Base-by-base conservation (phyloP, 106 monocot species). In the Dendrobium chrysotoxum region DNA sequence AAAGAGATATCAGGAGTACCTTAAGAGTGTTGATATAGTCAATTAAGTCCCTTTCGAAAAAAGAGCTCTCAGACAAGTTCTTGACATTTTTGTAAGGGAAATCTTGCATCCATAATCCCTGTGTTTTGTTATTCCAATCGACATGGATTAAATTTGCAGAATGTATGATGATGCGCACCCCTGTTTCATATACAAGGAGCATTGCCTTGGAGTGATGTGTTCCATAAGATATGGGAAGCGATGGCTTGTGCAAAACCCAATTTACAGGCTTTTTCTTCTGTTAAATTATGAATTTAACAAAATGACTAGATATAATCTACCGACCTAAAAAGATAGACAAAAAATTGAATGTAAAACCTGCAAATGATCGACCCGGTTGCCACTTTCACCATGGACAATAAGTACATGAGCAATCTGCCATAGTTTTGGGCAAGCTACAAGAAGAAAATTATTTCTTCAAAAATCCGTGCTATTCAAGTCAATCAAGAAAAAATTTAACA, bases 91-190 rank as follows among this genome's bases (percentile, higher is more conserved):
- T 99, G 87, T 86, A 91, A 78, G 98, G 98, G 55, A 99, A 99
- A 86, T 99, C 98, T 91, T 99, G 98, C 95, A 95, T 93, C 98
- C 98, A 99, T 54, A 99, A 84, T 67, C 95, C 98, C 81, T 99
- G 98, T 30, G 84, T 95, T 88, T 99, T 99, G 84, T 99, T 93
- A 86, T 95, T 99, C 98, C 98, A 99, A 54, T 99, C 98, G 77
- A 95, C 92, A 84, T 95, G 73, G 64, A 99, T 99, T 73, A 95
- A 82, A 85, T 99, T 99, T 80, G 98, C 95, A 40, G 98, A 95
- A 80, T 99, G 98, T 53, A 99, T 85, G 77, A 95, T 85, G 82
- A 99, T 80, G 41, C 98, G 89, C 16, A 99, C 80, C 10, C 98
- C 98, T 68, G 84, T 79, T 57, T 89, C 85, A 80, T 99, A 99